Evolutionary conservation across 768 basidiomycete species (phyloP), one percentile per base, ranked within the genome.

Genomic region (Phylloporus rhodoxanthus): DNA sequence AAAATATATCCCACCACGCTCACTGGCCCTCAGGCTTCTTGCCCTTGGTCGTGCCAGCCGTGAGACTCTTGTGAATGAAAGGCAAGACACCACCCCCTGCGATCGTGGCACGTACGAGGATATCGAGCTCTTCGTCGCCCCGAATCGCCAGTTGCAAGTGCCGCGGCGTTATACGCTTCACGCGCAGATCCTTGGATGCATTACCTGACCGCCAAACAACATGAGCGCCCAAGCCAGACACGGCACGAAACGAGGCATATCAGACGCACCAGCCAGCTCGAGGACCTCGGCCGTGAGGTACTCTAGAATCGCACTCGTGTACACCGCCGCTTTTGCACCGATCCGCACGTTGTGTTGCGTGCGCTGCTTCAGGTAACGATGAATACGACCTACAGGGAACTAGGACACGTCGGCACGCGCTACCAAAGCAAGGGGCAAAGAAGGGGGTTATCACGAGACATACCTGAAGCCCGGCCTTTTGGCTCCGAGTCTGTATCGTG

Each of bases 311-410:
- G 94, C 93, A 32, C 89, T 85, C n/a, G 91, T 91, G 68, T 95
- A 95, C 14, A 97, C 94, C 8, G 94, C 92, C 23, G 93, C 93
- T 67, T 96, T 96, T n/a, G 92, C 94, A 25, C 93, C 94, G 56
- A 98, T 91, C 32, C 93, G 87, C 47, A 95, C 85, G 63, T 93
- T 94, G 70, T 94, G 86, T 65, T 92, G 89, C 15, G 91, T 95
- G 56, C 87, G 80, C 63, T 85, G 85, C 68, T 96, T 93, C 57
- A 96, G 72, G 71, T 90, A 95, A 74, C 94, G 82, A 67, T 98
- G 94, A 49, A 96, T 93, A 90, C 93, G 93, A 44, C 93, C 92
- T 39, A 96, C 94, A 32, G 93, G 92, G 69, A 96, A 96, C 91
- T 93, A 33, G 17, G 8, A 21, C 11, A 14, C 21, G 42, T 50